A percentile compares a stretch with the other conserved stretches of the same genome.
These are phyloP conservation scores for Chamaenerion angustifolium DNA, from an alignment of 345 rosid species.

Conservation along the genomic window DNA sequence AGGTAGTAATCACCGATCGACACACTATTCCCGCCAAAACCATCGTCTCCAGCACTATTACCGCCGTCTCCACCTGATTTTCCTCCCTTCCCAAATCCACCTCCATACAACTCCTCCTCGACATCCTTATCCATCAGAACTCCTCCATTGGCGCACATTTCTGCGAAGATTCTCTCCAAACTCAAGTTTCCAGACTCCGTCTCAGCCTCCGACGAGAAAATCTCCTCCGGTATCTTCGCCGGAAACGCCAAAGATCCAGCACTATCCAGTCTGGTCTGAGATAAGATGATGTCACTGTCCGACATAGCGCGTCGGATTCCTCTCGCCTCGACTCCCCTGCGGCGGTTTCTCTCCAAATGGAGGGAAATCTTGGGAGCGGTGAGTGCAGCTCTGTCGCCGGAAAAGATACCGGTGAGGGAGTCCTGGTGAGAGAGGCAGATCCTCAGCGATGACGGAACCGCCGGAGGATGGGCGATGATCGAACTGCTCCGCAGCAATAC, in stretches of 20 bases:
- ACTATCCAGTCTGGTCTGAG: slow-evolving; percentile 10
- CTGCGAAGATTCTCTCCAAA: neutral
- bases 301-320: slow-evolving; percentile 41
- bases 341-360: slow-evolving; percentile 20
- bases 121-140: slow-evolving; percentile 29
- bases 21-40: slow-evolving; percentile 16
- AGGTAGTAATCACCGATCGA: slow-evolving; percentile 55
- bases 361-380: slow-evolving; percentile 29
- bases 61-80: slow-evolving; percentile 10
- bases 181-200: neutral
- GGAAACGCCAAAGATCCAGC: slow-evolving; percentile 26
- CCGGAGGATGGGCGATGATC: slow-evolving; percentile 19
- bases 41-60: slow-evolving; percentile 6
- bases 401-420: slow-evolving; percentile 25
- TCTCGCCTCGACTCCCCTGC: neutral
- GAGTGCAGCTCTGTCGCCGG: slow-evolving; percentile 25
- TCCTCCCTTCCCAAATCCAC: slow-evolving; percentile 20
- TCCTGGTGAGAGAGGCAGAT: slow-evolving; percentile 22
- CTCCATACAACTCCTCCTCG: slow-evolving; percentile 22
- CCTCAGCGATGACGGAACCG: slow-evolving; percentile 17
- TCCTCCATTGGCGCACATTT: slow-evolving; percentile 22
- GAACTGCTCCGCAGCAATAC: slow-evolving; percentile 46
- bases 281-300: slow-evolving; percentile 31
- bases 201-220: slow-evolving; percentile 1
- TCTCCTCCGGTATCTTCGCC: slow-evolving; percentile 39